These are phyloP conservation scores for Coemansia sp. DNA, from an alignment of 192 early-diverging fungal genomes.

Conservation along the genomic window DNA sequence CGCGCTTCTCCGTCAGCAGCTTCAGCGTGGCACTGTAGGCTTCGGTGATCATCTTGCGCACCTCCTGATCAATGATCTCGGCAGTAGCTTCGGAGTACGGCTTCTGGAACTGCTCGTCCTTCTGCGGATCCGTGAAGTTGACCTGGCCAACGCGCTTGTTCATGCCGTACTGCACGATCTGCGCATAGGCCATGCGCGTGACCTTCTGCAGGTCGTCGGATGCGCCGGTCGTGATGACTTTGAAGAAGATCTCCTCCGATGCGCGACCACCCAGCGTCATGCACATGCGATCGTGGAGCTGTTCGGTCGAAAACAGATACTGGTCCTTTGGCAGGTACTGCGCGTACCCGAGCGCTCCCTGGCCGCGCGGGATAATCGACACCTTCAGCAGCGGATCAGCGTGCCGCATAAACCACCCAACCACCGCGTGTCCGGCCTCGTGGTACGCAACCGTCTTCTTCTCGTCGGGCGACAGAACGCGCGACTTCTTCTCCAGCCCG, in stretches of 20 bases:
- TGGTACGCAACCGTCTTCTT: conserved; percentile 99
- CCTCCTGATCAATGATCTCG: conserved; percentile 92
- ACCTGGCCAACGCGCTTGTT: conserved; percentile 83
- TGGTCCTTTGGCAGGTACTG: conserved; percentile 99
- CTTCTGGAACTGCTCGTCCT: conserved; percentile 83
- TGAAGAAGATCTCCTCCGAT: conserved; percentile 92
- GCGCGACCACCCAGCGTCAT: conserved; percentile 86
- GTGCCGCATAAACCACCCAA: conserved; percentile 95
- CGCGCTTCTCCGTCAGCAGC: conserved; percentile 83
- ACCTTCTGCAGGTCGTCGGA: conserved; percentile 98
- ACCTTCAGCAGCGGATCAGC: conserved; percentile 97
- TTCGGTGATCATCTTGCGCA: conserved; percentile 73
- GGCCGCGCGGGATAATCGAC: conserved; percentile 96
- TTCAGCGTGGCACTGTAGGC: conserved; percentile 84
- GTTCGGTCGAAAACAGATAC: conserved; percentile 89
- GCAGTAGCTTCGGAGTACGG: conserved; percentile 96
- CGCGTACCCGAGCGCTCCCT: conserved; percentile 95
- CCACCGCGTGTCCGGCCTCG: conserved; percentile 98
- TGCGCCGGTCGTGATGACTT: conserved; percentile 92
- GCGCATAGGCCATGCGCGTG: conserved; percentile 95
- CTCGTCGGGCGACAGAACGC: conserved; percentile 92
- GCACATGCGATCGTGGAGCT: conserved; percentile 89
- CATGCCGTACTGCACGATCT: conserved; percentile 96
- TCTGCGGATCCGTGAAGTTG: conserved; percentile 71
- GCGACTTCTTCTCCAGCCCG: conserved; percentile 96